Conservation (phyloP, 1,284 basidiomycete genomes). For the Naganishia sp. region DNA sequence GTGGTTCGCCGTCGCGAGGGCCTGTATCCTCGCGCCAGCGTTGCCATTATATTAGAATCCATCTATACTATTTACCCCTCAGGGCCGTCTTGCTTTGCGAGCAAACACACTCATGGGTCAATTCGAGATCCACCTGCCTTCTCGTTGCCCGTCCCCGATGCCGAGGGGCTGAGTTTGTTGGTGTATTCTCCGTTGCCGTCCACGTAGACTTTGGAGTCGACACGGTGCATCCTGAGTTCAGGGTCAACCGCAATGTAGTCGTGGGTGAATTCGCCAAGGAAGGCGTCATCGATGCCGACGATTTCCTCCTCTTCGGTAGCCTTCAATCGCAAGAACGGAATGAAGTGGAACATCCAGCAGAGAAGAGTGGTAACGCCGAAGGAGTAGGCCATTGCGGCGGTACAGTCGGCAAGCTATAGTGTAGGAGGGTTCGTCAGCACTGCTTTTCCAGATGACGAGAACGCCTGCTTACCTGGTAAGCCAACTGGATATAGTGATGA, state of each 20-base stretch:
- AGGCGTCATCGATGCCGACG: slow-evolving; percentile 87
- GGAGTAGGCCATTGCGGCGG: slow-evolving; percentile 72
- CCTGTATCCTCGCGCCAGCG: background rate
- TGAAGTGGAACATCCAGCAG: slow-evolving; percentile 86
- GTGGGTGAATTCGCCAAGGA: slow-evolving; percentile 93
- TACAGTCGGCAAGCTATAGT: slow-evolving; percentile 39
- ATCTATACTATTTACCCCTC: background rate
- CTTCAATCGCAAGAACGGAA: slow-evolving; percentile 80
- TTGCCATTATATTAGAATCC: slow-evolving; percentile 6
- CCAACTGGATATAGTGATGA: slow-evolving; percentile 69
- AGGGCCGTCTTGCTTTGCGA: background rate
- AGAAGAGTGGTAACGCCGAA: slow-evolving; percentile 83
- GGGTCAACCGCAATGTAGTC: slow-evolving; percentile 78
- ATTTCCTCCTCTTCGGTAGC: slow-evolving; percentile 81
- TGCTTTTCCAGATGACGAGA: slow-evolving; percentile 69
- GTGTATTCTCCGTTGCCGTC: slow-evolving; percentile 23
- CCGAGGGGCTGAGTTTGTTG: slow-evolving; percentile 13
- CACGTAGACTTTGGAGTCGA: slow-evolving; percentile 36
- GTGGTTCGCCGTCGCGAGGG: background rate
- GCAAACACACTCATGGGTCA: slow-evolving; percentile 2
- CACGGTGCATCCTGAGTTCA: slow-evolving; percentile 56
- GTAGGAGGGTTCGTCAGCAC: slow-evolving; percentile 69
- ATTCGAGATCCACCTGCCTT: slow-evolving; percentile 23
- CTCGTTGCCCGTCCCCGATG: slow-evolving; percentile 10
- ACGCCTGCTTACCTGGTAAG: slow-evolving; percentile 77